Percentiles rank a stretch among this genome's conserved stretches.
phyloP scores from a whole-genome alignment of 1,284 basidiomycete species.

The Rhodotorula sp. region DNA sequence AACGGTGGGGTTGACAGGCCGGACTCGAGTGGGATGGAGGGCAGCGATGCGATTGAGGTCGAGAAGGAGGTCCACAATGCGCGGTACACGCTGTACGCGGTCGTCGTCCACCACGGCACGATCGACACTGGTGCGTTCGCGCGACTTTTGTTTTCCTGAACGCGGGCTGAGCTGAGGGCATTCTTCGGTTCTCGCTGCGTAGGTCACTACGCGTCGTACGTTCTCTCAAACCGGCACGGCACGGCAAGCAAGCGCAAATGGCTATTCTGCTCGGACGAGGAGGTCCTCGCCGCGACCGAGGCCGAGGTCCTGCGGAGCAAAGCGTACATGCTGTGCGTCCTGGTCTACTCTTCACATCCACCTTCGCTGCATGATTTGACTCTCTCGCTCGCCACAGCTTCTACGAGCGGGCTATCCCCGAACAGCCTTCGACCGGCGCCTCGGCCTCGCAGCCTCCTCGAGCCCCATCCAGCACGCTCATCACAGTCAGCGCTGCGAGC shows the following conservation, averaged over 20 bases:
- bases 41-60: slow-evolving; percentile 39
- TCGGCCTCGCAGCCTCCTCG: no score
- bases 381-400: slow-evolving; percentile 1
- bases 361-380: not conserved
- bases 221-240: slow-evolving; percentile 36
- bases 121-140: slow-evolving; percentile 65
- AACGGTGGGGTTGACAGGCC: not conserved
- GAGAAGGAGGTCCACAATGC: slow-evolving; percentile 46
- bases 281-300: slow-evolving; percentile 70
- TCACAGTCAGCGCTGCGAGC: not conserved
- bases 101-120: slow-evolving; percentile 86
- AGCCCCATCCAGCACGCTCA: not conserved
- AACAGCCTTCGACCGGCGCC: no score
- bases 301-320: slow-evolving; percentile 86
- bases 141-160: slow-evolving; percentile 57
- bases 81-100: slow-evolving; percentile 55
- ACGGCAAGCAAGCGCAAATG: slow-evolving; percentile 60
- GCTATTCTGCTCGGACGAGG: slow-evolving; percentile 80
- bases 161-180: not conserved
- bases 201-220: slow-evolving; percentile 36
- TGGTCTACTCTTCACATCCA: not conserved
- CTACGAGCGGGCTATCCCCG: slow-evolving; percentile 18
- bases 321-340: slow-evolving; percentile 69
- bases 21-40: not conserved
- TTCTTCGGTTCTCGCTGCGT: not conserved